Conservation (phyloP, 257 asterid species). For the Solanum corneliomulleri region DNA sequence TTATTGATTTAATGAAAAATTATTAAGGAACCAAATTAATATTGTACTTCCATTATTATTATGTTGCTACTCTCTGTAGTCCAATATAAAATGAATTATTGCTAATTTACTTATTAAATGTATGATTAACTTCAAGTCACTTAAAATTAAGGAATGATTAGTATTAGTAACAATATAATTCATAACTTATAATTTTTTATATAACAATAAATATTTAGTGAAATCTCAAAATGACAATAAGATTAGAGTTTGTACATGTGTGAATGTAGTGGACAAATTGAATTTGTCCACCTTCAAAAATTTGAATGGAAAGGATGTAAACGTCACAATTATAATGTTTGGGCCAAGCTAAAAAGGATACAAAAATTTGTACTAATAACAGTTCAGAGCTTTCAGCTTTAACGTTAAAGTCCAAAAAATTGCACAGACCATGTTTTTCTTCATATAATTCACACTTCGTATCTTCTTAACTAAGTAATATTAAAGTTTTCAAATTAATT, state of each 20-base stretch:
- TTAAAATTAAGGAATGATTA: not conserved
- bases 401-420: not conserved
- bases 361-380: not conserved
- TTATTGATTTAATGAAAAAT: not conserved
- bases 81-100: no score
- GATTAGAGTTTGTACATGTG: no score
- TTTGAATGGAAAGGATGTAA: not conserved
- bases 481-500: no score
- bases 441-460: no score
- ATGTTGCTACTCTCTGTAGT: not conserved
- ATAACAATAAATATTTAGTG: no score
- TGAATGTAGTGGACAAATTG: not conserved
- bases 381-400: not conserved
- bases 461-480: no score
- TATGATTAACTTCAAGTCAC: not conserved
- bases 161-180: no score
- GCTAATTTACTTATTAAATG: not conserved
- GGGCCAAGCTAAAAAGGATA: not conserved
- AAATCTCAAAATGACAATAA: no score
- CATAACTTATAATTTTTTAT: not conserved
- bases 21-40: not conserved
- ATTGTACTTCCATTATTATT: not conserved
- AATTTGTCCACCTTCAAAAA: not conserved
- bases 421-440: not conserved
- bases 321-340: not conserved